A percentile compares a stretch with the other conserved stretches of the same genome.
phyloP scores from a whole-genome alignment of 768 basidiomycete genomes.

The Leccinum disarticulatum region DNA sequence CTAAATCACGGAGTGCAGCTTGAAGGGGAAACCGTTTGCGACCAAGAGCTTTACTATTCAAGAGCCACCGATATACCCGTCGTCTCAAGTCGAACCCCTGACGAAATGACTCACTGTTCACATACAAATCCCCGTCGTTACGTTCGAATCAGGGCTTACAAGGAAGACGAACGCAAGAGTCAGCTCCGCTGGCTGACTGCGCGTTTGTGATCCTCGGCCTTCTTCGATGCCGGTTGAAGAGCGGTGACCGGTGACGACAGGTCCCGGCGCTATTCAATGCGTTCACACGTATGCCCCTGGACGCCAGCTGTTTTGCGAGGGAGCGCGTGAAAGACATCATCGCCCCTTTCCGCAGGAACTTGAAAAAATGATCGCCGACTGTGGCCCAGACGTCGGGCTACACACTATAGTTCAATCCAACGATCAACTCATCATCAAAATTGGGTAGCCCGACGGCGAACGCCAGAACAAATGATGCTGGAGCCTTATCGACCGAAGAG shows the following conservation, averaged over 20 bases:
- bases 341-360: constrained; percentile 55
- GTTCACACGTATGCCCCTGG: constrained; percentile 59
- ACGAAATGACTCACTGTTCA: constrained; percentile 23
- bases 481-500: constrained; percentile 25
- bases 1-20: not conserved
- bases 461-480: constrained; percentile 58
- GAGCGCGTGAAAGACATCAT: constrained; percentile 58
- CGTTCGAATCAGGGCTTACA: constrained; percentile 42
- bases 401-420: not conserved
- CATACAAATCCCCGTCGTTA: constrained; percentile 40
- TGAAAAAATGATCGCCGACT: constrained; percentile 36
- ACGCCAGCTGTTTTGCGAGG: constrained; percentile 50
- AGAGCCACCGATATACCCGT: constrained; percentile 11
- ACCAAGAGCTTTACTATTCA: constrained; percentile 10
- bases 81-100: constrained; percentile 3
- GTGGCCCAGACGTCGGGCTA: constrained; percentile 16
- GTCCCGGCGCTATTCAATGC: constrained; percentile 46
- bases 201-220: constrained; percentile 46
- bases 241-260: constrained; percentile 59
- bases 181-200: constrained; percentile 54
- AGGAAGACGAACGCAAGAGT: constrained; percentile 56
- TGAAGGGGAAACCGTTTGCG: not conserved
- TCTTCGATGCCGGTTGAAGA: constrained; percentile 52
- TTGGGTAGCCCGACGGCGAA: constrained; percentile 30
- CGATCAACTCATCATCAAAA: constrained; percentile 25